These are phyloP conservation scores for Limonium bicolor DNA, from an alignment of 148 eudicot genomes.

Conservation along the genomic window DNA sequence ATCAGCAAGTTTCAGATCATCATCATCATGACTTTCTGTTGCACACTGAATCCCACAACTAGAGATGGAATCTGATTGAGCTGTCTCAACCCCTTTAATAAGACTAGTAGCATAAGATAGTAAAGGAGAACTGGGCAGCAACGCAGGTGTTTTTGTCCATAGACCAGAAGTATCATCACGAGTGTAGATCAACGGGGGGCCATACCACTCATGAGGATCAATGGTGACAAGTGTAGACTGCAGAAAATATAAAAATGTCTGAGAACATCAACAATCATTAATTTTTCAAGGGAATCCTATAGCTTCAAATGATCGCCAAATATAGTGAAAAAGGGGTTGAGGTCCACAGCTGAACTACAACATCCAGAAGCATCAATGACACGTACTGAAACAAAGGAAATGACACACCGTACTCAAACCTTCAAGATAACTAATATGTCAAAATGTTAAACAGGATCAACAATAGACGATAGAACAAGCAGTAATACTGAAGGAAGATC, in stretches of 20 bases:
- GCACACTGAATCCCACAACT: constrained; percentile 28
- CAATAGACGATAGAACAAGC: no score
- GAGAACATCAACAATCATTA: no score
- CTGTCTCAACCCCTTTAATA: constrained; percentile 8
- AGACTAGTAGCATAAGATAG: constrained; percentile 20
- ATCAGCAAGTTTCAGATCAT: constrained; percentile 30
- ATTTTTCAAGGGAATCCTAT: no score
- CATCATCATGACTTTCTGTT: constrained; percentile 22
- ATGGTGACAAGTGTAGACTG: constrained; percentile 85
- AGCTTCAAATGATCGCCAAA: no score
- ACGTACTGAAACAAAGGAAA: no score
- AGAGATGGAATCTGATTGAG: constrained; percentile 16
- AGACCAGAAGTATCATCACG: constrained; percentile 70
- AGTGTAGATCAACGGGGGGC: constrained; percentile 60
- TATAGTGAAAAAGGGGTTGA: no score
- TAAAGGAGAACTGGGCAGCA: constrained; percentile 46
- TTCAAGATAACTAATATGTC: no score
- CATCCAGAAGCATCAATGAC: no score
- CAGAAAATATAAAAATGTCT: constrained; percentile 10
- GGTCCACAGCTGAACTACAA: no score
- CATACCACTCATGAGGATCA: constrained; percentile 94
- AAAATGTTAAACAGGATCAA: no score
- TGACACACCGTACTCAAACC: no score
- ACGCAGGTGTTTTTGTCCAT: constrained; percentile 48
- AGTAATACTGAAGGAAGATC: no score